Conservation (phyloP, 352 stramenopile species). For the Phytophthora europaea region DNA sequence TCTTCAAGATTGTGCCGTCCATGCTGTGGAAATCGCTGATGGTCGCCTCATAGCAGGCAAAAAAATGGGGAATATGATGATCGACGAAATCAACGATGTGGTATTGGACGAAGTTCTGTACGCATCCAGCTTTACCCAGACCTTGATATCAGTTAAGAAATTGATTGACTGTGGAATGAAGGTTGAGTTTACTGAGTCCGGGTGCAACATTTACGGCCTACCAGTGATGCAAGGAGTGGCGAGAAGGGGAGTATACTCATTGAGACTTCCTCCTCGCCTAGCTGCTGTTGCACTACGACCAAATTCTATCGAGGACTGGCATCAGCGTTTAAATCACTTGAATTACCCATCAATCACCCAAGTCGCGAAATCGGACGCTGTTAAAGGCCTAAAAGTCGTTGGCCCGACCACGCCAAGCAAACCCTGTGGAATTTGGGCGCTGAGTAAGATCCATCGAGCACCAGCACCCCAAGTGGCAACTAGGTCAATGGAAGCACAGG, state of each 20-base stretch:
- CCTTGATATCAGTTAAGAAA: not conserved
- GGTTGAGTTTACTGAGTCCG: not conserved
- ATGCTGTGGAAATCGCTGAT: not conserved
- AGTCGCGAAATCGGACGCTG: not conserved
- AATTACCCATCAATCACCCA: not conserved
- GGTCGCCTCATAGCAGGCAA: no score
- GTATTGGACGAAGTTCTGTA: not conserved
- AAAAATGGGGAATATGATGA: not conserved
- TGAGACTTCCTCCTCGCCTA: not conserved
- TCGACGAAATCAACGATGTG: not conserved
- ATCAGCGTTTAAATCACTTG: not conserved
- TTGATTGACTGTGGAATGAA: not conserved
- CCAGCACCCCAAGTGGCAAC: no score
- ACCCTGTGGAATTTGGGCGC: not conserved
- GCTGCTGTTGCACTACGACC: not conserved
- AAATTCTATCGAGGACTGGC: not conserved
- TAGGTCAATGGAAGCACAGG: no score
- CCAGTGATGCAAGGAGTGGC: not conserved
- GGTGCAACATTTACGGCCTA: not conserved
- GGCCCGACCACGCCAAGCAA: not conserved
- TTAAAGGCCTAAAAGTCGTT: not conserved
- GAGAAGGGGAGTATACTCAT: not conserved
- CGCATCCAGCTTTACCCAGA: not conserved
- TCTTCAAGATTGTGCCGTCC: not conserved
- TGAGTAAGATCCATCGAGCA: not conserved